A percentile compares a stretch with the other conserved stretches of the same genome.
Conservation (phyloP, 176 grass and related monocot genomes). For the Carex kokanica region DNA sequence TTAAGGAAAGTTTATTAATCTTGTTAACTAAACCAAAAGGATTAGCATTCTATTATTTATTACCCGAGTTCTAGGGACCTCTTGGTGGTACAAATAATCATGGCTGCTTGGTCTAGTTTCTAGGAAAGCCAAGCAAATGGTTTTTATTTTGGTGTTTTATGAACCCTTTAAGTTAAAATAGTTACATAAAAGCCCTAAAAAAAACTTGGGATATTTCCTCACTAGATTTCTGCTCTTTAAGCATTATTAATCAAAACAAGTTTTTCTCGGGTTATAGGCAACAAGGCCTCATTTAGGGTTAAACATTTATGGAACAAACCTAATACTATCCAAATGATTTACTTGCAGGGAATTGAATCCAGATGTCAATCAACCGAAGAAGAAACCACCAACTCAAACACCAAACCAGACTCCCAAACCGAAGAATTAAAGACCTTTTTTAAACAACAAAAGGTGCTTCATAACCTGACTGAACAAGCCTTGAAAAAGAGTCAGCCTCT, state of each 20-base stretch:
- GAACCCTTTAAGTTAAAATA: not conserved
- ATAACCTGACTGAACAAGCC: constrained; percentile 84
- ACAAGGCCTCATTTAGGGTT: not conserved
- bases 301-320: not conserved
- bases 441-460: constrained; percentile 60
- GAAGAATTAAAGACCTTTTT: constrained; percentile 63
- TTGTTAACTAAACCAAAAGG: not conserved
- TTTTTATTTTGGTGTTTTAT: not conserved
- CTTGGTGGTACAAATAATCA: too few species aligned
- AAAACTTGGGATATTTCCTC: not conserved
- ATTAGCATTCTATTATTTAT: not conserved
- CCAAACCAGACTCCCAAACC: constrained; percentile 38
- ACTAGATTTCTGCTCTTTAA: not conserved
- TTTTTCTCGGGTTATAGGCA: not conserved
- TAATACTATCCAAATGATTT: constrained; percentile 1
- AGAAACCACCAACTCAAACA: constrained; percentile 40
- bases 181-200: not conserved
- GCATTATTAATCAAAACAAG: not conserved
- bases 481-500: constrained; percentile 86
- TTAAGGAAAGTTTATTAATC: not conserved
- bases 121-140: not conserved
- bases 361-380: constrained; percentile 44
- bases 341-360: constrained; percentile 69
- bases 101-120: not conserved
- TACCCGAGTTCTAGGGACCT: not conserved